Evolutionary conservation across 805 yeast species (phyloP), one percentile per base, ranked within the genome.

Genomic region (Alloascoidea africana): DNA sequence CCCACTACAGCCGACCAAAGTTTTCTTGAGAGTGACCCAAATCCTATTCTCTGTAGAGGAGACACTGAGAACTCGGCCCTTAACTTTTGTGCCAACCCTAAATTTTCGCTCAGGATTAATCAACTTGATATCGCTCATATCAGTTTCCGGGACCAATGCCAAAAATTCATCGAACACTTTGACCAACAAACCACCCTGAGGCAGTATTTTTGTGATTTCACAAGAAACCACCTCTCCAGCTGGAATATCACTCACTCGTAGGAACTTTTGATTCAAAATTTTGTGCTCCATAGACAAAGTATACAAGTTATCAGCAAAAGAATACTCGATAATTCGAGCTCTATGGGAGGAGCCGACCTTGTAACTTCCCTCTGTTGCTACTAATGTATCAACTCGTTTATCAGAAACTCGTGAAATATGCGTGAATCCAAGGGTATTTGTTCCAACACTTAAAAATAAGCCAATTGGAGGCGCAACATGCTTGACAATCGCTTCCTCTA

Each of bases 41-140:
- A 86, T 60, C 36, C 66, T 70, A 19, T 69, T 66, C 38, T 61
- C 60, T 34, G 50, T 59, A 32, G 53, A 47, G 34, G 66, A 59
- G 16, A 70, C 65, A 38, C 58, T 65, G 45, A 84, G 56, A 8
- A 85, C 69, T 59, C 94, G 72, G 43, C 78, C 91, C 48, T 69
- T 80, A 18, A 84, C 83, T 46, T 76, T 80, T 33, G 79, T 63
- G 6, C 96, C 97, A 34, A 77, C 74, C 56, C 82, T 83, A 66
- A 78, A 89, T 50, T 85, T 84, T 63, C 91, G 72, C 58, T 91
- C 97, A 4, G 98, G 98, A 51, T 89, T 79, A 2, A 74, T 73
- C 44, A 89, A 64, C 52, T 75, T 78, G 41, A 81, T 68, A 55
- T 91, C 99, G 46, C 94, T 77, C 56, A 91, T 70, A 49, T 89